phyloP scores from a whole-genome alignment of 2,329 filamentous ascomycete genomes.

The Penicillium occitanis region DNA sequence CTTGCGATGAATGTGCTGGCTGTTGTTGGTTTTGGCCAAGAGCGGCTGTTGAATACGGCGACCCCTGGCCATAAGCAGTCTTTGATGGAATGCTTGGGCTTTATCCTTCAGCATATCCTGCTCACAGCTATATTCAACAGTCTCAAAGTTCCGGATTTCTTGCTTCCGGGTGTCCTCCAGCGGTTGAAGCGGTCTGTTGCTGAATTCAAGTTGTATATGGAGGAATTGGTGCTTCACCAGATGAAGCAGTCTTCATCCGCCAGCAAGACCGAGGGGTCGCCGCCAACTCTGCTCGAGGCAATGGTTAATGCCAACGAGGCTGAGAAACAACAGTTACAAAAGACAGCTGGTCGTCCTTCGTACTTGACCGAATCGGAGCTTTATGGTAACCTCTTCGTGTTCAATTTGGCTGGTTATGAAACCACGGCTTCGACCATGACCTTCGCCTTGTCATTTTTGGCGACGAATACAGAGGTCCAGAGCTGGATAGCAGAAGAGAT shows the following conservation, averaged over 20 bases:
- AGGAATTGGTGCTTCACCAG: slow-evolving; percentile 2
- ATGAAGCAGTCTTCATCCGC: neutral
- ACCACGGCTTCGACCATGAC: slow-evolving; percentile 25
- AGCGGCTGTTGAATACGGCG: neutral
- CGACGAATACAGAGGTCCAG: slow-evolving; percentile 21
- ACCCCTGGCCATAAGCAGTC: slow-evolving; percentile 1
- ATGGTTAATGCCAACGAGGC: slow-evolving; percentile 3
- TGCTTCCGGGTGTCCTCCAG: neutral
- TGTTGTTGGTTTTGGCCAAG: neutral
- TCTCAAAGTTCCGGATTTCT: neutral
- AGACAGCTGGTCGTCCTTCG: neutral
- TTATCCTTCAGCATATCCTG: neutral
- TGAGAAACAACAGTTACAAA: slow-evolving; percentile 2
- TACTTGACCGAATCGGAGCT: slow-evolving; percentile 37
- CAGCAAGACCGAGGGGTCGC: neutral
- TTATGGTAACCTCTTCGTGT: slow-evolving; percentile 45
- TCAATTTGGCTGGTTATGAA: slow-evolving; percentile 44
- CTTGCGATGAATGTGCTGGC: slow-evolving; percentile 5
- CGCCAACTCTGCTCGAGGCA: slow-evolving; percentile 7
- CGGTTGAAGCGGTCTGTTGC: neutral
- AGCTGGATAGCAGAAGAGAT: neutral
- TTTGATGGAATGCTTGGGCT: neutral
- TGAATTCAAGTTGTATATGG: neutral
- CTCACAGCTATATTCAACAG: neutral
- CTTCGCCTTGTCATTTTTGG: slow-evolving; percentile 25